These are phyloP conservation scores for Lentinus tigrinus DNA, from an alignment of 768 basidiomycete genomes.

Conservation along the genomic window DNA sequence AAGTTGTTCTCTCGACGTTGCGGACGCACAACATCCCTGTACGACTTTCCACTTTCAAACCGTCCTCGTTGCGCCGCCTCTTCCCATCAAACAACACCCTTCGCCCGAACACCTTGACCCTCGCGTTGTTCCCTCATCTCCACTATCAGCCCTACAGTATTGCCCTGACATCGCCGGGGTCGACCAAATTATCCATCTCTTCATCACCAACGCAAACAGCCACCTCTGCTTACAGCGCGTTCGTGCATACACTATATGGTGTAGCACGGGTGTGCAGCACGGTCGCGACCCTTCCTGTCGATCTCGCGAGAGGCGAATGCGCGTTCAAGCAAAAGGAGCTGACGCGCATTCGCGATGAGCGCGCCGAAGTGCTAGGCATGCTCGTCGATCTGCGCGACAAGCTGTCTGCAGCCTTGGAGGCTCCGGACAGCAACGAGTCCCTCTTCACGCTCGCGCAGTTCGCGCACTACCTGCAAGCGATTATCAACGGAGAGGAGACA, in stretches of 20 bases:
- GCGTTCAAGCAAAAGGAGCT: constrained; percentile 55
- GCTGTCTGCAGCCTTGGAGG: constrained; percentile 36
- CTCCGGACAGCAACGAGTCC: constrained; percentile 3
- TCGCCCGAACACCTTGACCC: constrained; percentile 50
- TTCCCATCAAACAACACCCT: constrained; percentile 46
- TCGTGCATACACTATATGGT: constrained; percentile 9
- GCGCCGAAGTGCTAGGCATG: constrained; percentile 65
- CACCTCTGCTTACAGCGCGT: constrained; percentile 11
- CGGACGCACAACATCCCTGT: constrained; percentile 45
- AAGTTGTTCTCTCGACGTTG: constrained; percentile 42
- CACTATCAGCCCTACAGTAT: constrained; percentile 30
- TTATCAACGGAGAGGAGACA: constrained; percentile 6
- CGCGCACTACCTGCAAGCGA: constrained; percentile 4
- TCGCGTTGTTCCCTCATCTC: constrained; percentile 69
- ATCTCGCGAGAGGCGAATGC: constrained; percentile 69
- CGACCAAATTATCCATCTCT: constrained; percentile 9
- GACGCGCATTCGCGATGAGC: constrained; percentile 62
- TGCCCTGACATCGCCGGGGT: constrained; percentile 14
- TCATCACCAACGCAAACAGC: constrained; percentile 8
- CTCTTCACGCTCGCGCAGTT: constrained; percentile 22
- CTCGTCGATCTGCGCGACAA: constrained; percentile 54
- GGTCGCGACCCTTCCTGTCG: constrained; percentile 50
- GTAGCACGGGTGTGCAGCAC: constrained; percentile 21
- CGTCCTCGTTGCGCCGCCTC: constrained; percentile 46
- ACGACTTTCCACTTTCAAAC: constrained; percentile 44